These are phyloP conservation scores for Viridothelium virens DNA, from an alignment of 495 filamentous ascomycete genomes.

Conservation along the genomic window DNA sequence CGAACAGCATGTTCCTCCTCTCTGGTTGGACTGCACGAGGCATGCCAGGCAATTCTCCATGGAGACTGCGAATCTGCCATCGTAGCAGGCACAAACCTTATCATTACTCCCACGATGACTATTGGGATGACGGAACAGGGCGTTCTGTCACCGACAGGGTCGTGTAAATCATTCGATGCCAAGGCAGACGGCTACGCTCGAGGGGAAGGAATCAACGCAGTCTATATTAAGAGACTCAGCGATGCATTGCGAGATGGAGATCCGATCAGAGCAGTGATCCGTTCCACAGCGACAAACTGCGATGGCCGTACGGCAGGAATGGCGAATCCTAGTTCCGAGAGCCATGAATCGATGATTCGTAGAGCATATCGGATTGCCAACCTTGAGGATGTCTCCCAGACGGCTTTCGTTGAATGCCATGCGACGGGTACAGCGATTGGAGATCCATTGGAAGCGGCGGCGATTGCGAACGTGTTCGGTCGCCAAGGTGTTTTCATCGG, in stretches of 20 bases:
- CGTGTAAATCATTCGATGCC: conserved; percentile 14
- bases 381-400: conserved; percentile 19
- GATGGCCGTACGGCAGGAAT: conserved; percentile 13
- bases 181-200: conserved; percentile 33
- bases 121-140: background rate
- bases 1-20: conserved; percentile 48
- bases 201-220: conserved; percentile 33
- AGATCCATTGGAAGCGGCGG: conserved; percentile 13
- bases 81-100: background rate
- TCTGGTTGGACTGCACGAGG: conserved; percentile 13
- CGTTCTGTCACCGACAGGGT: background rate
- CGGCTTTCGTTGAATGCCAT: conserved; percentile 21
- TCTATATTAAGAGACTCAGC: conserved; percentile 36
- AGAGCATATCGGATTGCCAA: conserved; percentile 10
- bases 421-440: conserved; percentile 15
- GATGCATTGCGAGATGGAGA: conserved; percentile 37
- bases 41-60: background rate
- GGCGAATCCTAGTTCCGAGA: conserved; percentile 9
- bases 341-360: conserved; percentile 14
- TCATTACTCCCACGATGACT: background rate
- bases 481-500: background rate
- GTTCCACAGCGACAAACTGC: conserved; percentile 12
- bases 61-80: background rate
- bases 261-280: conserved; percentile 30
- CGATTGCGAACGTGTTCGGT: conserved; percentile 1